These are phyloP conservation scores for Candida michaelii DNA, from an alignment of 805 yeast species.

Conservation along the genomic window DNA sequence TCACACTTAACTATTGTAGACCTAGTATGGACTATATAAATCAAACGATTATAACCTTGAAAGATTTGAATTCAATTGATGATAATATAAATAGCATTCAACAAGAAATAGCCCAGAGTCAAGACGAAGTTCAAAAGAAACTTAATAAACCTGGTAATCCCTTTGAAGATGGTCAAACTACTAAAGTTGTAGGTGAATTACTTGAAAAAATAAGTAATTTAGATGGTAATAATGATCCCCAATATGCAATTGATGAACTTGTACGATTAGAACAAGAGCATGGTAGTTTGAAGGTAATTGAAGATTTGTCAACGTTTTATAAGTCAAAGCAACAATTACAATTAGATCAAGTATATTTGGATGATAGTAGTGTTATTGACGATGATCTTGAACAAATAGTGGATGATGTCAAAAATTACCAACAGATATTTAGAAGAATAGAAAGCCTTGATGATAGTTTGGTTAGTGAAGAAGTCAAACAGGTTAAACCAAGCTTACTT, in stretches of 20 bases:
- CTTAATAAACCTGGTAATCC: constrained; percentile 4
- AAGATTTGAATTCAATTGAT: constrained; percentile 33
- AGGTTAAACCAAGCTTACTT: constrained; percentile 2
- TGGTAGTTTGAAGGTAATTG: constrained; percentile 19
- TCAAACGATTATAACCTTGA: constrained; percentile 30
- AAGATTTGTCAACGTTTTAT: constrained; percentile 12
- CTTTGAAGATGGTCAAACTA: constrained; percentile 15
- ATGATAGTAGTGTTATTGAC: constrained; percentile 9
- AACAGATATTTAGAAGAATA: constrained; percentile 9
- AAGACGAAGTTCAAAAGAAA: constrained; percentile 8
- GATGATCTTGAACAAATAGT: background rate
- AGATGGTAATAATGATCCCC: background rate
- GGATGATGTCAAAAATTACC: background rate
- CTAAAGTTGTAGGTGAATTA: constrained; percentile 12
- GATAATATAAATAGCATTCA: constrained; percentile 25
- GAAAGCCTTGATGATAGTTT: constrained; percentile 6
- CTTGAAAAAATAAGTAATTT: constrained; percentile 2
- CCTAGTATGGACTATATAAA: constrained; percentile 30
- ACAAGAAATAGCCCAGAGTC: constrained; percentile 9
- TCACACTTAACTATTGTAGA: background rate
- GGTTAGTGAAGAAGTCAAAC: constrained; percentile 4
- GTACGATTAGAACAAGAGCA: constrained; percentile 16
- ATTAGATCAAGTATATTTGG: constrained; percentile 10
- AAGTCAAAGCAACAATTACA: constrained; percentile 3
- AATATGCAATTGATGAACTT: constrained; percentile 1